Percentiles rank a stretch among this genome's conserved stretches.
phyloP scores from a whole-genome alignment of 805 yeast species.

The Wickerhamomyces bisporus region DNA sequence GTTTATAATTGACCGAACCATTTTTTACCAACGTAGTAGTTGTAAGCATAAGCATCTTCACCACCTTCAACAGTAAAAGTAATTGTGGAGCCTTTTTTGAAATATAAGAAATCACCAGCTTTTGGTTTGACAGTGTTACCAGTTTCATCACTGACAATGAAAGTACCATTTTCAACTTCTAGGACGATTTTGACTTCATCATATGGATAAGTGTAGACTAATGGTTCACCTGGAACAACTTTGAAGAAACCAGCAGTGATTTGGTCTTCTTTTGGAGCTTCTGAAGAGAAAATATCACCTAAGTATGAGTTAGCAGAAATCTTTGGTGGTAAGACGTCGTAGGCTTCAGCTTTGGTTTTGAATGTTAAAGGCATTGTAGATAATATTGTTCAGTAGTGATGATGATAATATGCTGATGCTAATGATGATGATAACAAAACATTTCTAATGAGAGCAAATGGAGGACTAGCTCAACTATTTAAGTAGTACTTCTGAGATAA shows the following conservation, averaged over 20 bases:
- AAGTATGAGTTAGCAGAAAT: constrained; percentile 63
- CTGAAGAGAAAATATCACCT: constrained; percentile 58
- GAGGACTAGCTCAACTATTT: too few species aligned
- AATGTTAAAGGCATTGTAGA: constrained; percentile 48
- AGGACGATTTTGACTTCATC: constrained; percentile 68
- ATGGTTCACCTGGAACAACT: constrained; percentile 64
- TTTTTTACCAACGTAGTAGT: constrained; percentile 24
- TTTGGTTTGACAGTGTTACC: constrained; percentile 51
- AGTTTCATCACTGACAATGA: constrained; percentile 56
- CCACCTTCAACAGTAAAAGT: constrained; percentile 59
- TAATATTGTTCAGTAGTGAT: too few species aligned
- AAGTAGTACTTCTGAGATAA: too few species aligned
- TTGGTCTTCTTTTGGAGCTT: constrained; percentile 50
- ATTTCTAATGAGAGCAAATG: too few species aligned
- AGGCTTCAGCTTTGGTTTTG: constrained; percentile 49
- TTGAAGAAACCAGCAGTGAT: constrained; percentile 64
- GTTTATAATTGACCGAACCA: constrained; percentile 9
- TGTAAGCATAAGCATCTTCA: constrained; percentile 47
- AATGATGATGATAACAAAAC: too few species aligned
- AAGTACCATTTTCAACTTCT: constrained; percentile 57
- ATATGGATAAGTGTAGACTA: constrained; percentile 55
- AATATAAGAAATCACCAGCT: constrained; percentile 66
- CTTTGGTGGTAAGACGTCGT: constrained; percentile 51
- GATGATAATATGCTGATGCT: not conserved
- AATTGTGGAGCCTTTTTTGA: constrained; percentile 63